These are phyloP conservation scores for Ocimum tenuiflorum DNA, from an alignment of 257 asterid species.

Conservation along the genomic window DNA sequence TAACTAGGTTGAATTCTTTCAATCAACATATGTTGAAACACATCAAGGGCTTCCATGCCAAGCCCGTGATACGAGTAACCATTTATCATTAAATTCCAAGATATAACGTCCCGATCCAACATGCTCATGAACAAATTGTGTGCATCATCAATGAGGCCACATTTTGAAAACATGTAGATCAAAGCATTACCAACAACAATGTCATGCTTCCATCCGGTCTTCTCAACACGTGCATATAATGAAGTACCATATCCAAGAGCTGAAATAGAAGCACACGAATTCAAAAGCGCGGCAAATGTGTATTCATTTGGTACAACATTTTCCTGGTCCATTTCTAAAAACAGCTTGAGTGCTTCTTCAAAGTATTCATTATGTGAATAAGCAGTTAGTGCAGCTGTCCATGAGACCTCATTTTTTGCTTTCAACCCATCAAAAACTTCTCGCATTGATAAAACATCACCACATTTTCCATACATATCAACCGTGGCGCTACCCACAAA, in stretches of 20 bases:
- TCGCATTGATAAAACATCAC: conserved; percentile 41
- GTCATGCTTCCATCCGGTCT: conserved; percentile 48
- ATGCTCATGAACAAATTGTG: conserved; percentile 33
- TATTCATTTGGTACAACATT: conserved; percentile 57
- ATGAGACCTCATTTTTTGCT: conserved; percentile 52
- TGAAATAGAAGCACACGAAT: conserved; percentile 64
- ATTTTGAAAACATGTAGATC: conserved; percentile 62
- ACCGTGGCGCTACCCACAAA: conserved; percentile 51
- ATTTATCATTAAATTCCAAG: conserved; percentile 76
- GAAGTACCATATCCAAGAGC: conserved; percentile 64
- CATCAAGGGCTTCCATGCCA: conserved; percentile 61
- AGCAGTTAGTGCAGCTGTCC: conserved; percentile 70
- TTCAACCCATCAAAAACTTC: conserved; percentile 33
- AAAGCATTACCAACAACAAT: conserved; percentile 51
- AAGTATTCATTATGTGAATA: conserved; percentile 63
- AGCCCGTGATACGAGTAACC: conserved; percentile 71
- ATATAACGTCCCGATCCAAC: conserved; percentile 39
- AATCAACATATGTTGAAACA: conserved; percentile 47
- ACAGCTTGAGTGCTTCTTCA: conserved; percentile 66
- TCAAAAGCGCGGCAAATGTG: conserved; percentile 64
- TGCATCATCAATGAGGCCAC: conserved; percentile 62
- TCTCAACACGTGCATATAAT: conserved; percentile 50
- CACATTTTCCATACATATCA: conserved; percentile 86
- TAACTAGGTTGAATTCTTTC: conserved; percentile 49
- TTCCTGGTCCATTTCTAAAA: conserved; percentile 44